Conservation (phyloP, 2,329 filamentous ascomycete genomes). For the Botrytis hyacinthi region DNA sequence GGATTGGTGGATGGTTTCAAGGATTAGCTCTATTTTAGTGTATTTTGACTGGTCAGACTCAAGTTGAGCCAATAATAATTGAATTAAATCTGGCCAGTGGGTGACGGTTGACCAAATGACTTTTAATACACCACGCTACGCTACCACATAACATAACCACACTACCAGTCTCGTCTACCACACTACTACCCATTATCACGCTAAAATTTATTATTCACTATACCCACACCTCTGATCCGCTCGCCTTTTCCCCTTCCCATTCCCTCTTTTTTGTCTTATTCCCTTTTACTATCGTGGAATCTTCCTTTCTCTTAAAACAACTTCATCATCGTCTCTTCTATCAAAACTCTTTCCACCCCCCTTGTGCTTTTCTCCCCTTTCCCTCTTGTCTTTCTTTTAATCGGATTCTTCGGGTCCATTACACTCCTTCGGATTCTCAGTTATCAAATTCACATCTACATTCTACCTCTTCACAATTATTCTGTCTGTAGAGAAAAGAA, state of each 20-base stretch:
- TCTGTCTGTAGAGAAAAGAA: neutral
- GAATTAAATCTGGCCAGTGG: neutral
- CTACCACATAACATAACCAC: neutral
- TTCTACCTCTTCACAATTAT: neutral
- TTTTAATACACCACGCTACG: neutral
- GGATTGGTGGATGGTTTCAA: neutral
- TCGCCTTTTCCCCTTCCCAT: slow-evolving; percentile 15
- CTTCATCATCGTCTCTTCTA: slow-evolving; percentile 19
- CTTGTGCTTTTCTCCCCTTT: slow-evolving; percentile 33
- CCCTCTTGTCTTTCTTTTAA: slow-evolving; percentile 36
- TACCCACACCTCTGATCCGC: slow-evolving; percentile 11
- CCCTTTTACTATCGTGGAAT: slow-evolving; percentile 17
- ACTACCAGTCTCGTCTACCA: neutral
- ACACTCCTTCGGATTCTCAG: slow-evolving; percentile 40
- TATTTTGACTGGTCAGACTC: neutral
- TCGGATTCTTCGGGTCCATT: slow-evolving; percentile 47
- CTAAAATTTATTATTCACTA: slow-evolving; percentile 8
- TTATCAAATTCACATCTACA: slow-evolving; percentile 25
- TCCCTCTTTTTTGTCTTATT: slow-evolving; percentile 13
- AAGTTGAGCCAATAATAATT: neutral
- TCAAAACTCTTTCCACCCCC: slow-evolving; percentile 18
- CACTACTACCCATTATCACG: neutral
- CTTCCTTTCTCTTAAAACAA: slow-evolving; percentile 15
- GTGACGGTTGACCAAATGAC: neutral
- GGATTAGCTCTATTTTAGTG: slow-evolving; percentile 5